Conservation (phyloP, 257 asterid genomes). For the Coffea eugenioides region DNA sequence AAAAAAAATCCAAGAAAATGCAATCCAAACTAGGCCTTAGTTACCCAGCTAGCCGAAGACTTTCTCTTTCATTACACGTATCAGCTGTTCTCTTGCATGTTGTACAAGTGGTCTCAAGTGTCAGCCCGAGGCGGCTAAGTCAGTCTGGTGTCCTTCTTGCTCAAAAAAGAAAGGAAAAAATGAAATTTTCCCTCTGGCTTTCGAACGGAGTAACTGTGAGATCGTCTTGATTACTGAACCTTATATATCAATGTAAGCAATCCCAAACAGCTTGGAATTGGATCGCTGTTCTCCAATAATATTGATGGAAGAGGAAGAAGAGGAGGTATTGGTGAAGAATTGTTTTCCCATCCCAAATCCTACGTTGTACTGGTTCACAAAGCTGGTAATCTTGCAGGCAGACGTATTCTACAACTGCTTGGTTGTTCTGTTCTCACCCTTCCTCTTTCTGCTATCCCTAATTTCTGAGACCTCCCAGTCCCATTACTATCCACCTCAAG, state of each 20-base stretch:
- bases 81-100: conserved; percentile 5
- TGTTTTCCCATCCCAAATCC: conserved; percentile 27
- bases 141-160: no score
- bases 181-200: no score
- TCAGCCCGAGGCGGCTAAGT: neutral
- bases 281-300: no score
- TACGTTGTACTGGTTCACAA: conserved; percentile 29
- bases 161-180: no score
- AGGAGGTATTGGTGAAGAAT: neutral
- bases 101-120: neutral
- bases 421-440: conserved; percentile 24
- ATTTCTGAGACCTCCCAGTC: conserved; percentile 13
- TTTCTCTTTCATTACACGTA: neutral
- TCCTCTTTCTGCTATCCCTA: conserved; percentile 16
- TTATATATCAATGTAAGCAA: no score
- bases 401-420: conserved; percentile 34
- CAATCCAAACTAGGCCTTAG: no score
- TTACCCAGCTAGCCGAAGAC: no score
- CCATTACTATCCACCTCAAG: neutral
- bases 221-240: no score
- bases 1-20: no score
- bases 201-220: no score
- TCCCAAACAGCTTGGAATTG: no score
- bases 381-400: conserved; percentile 34
- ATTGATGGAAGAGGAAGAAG: neutral